Base-by-base conservation (phyloP, 371 early-diverging fungal genomes). In the Polyrhizophydium stewartii region DNA sequence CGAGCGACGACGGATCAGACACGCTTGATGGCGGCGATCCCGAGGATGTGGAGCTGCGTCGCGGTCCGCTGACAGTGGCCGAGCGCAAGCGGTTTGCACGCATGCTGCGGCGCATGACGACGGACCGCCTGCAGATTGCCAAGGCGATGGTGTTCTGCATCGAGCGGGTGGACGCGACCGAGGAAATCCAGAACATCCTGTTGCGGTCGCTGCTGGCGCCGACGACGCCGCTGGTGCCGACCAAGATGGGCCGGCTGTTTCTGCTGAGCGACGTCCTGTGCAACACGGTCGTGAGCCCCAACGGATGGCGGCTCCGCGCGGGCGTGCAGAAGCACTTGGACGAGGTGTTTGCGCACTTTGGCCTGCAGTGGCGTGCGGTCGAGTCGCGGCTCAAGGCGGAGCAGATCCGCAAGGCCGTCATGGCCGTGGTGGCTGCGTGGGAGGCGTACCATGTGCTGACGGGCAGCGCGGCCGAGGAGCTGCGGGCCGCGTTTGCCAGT, bases 371-470 rank as follows among this genome's bases (percentile, higher is more conserved):
- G 68, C 67, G 82, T 13, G 72, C 74, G 0, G 89, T 94, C 21
- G 76, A 73, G 31, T 87, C 85, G 0, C 75, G 94, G 22, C 76
- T 94, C 46, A 86, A 88, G 66, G 92, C 92, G 1, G 94, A 96
- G 67, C 89, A 90, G 66, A 87, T 93, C 57, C 60, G 71, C 21
- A 58, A 66, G 38, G 66, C 63, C 31, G 59, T 76, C 6, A 58
- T 73, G 28, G 59, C 45, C 5, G 83, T 92, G 5, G 69, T 95
- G 45, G 73, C 72, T 6, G 87, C 88, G 10, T 95, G 96, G 96
- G 93, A 95, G 68, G 82, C 75, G 47, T 92, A 93, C 91, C 86
- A 89, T 73, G 82, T 95, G 13, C 94, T 91, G 64, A 89, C 92
- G 2, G 75, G 83, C 55, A 76, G 81, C n/a, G 86, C 82, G 59